Percentiles rank a stretch among this genome's conserved stretches.
Evolutionary conservation across 208 protist genomes (phyloP).

Genomic region (Leptomonas pyrrhocoris): DNA sequence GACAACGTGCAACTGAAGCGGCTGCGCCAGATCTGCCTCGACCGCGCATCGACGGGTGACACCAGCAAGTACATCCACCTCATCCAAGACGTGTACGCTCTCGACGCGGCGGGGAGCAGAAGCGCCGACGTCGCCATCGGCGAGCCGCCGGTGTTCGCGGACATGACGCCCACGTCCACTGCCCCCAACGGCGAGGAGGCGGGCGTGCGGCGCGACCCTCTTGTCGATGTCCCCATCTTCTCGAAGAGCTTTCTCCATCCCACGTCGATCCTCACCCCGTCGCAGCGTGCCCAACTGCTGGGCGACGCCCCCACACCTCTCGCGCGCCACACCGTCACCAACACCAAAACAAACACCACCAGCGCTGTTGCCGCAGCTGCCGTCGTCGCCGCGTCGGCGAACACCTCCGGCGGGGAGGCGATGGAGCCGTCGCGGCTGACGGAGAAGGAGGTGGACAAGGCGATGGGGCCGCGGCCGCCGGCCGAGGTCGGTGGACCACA

Average conservation of each 20-base stretch:
- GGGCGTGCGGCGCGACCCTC: constrained; percentile 12
- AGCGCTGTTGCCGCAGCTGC: background rate
- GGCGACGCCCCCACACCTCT: constrained; percentile 1
- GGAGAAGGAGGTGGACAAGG: constrained; percentile 23
- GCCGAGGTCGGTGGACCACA: background rate
- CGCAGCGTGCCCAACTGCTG: constrained; percentile 9
- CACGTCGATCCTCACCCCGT: constrained; percentile 4
- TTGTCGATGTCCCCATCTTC: constrained; percentile 14
- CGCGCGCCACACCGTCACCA: background rate
- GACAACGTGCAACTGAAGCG: constrained; percentile 51
- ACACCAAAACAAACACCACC: background rate
- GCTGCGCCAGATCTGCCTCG: constrained; percentile 51
- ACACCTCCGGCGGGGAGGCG: constrained; percentile 12
- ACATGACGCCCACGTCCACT: background rate
- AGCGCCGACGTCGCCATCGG: constrained; percentile 9
- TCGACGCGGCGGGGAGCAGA: constrained; percentile 19
- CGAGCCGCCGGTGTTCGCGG: constrained; percentile 5
- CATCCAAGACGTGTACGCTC: constrained; percentile 39
- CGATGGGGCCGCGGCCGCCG: constrained; percentile 23
- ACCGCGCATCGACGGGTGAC: constrained; percentile 41
- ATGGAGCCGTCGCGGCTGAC: constrained; percentile 28
- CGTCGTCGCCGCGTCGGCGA: background rate
- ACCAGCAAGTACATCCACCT: constrained; percentile 49
- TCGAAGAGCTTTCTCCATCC: constrained; percentile 20
- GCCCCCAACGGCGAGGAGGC: background rate